Base-by-base conservation (phyloP, 306 rosid genomes). In the Inga laurina region DNA sequence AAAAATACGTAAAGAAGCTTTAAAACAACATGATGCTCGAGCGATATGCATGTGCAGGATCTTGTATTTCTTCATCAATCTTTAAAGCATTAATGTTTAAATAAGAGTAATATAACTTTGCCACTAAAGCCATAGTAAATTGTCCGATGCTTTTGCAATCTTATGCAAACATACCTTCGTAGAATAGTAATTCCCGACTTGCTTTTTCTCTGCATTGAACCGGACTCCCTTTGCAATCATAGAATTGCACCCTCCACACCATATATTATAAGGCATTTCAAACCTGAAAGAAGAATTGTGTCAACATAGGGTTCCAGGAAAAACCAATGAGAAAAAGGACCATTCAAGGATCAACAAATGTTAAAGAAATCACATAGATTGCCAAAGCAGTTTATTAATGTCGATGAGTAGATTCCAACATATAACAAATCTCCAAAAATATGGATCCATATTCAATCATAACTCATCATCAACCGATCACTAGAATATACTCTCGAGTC, bases 191-290 rank as follows among this genome's bases (percentile, higher is more conserved):
- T 77, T 84, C 99, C 81, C 78, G 16, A 74, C 97, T 94, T 94
- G 97, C 85, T 96, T 92, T 84, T 96, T 96, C 91, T 96, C 99
- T 4, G 99, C 98, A 85, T 92, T 94, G 87, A 93, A 96, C 74
- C 98, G 88, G 65, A 96, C 99, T 84, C 99, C 99, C 90, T 96
- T 96, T 4, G 91, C 97, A 87, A 96, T 96, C 98, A 96, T 96
- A 75, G 97, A 90, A 85, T 96, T 96, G 89, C 99, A 96, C 76
- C 99, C 99, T 82, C 91, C 99, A 76, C 99, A 96, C 97, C 97
- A 93, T 86, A 96, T 85, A 75, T 96, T 91, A 76, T 77, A 94
- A 61, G 97, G 98, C 99, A 93, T 96, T 97, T 96, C 99, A 75
- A 96, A 92, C 90, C 98, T 96, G 77, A 48, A 73, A 43, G 52